A percentile compares a stretch with the other conserved stretches of the same genome.
Evolutionary conservation across 441 rosid genomes (phyloP).

Genomic region (Mallotus japonicus): DNA sequence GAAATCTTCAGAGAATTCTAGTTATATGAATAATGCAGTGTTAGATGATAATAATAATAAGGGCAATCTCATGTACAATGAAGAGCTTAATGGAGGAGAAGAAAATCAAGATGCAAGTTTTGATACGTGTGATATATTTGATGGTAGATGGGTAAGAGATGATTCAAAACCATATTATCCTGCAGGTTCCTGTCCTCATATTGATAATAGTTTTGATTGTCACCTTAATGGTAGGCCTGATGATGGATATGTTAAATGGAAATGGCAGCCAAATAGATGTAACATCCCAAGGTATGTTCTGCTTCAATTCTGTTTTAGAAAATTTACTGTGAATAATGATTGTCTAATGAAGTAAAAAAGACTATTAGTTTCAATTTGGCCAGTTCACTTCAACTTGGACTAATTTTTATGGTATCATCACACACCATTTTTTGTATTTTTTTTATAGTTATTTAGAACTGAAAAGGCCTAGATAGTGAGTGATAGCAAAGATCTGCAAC

Average conservation of each 20-base stretch:
- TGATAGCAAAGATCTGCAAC: conserved; percentile 8
- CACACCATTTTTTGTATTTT: not conserved
- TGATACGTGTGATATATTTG: conserved; percentile 55
- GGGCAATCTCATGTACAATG: conserved; percentile 18
- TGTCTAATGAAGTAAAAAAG: too few relatives aligned
- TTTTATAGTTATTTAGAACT: not conserved
- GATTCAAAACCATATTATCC: conserved; percentile 60
- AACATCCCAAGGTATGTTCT: conserved; percentile 55
- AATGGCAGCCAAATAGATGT: conserved; percentile 74
- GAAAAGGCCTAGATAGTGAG: not conserved
- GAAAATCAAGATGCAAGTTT: not conserved
- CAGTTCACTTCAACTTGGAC: not conserved
- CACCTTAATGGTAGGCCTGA: conserved; percentile 67
- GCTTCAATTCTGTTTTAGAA: not conserved
- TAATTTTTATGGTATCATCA: not conserved
- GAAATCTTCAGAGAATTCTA: conserved; percentile 19
- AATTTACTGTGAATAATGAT: too few relatives aligned
- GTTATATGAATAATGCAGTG: conserved; percentile 2
- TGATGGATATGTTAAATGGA: conserved; percentile 48
- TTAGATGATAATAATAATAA: conserved; percentile 5
- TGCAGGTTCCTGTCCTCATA: conserved; percentile 62
- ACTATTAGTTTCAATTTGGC: not conserved
- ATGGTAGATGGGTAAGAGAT: conserved; percentile 66
- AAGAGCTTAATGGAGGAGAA: conserved; percentile 15
- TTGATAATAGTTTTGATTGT: conserved; percentile 67